Conservation (phyloP, 495 filamentous ascomycete genomes). For the Talaromyces liani region DNA sequence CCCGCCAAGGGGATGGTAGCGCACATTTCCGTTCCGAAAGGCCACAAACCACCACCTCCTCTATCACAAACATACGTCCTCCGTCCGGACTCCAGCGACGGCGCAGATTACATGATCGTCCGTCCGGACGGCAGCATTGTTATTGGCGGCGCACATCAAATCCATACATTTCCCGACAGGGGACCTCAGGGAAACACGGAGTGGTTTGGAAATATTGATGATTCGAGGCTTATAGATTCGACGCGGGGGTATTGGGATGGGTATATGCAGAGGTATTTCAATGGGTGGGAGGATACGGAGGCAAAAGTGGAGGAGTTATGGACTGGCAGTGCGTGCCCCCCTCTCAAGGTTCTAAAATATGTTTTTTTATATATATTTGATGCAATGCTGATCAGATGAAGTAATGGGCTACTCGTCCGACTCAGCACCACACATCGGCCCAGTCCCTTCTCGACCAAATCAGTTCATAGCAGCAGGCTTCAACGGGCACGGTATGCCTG, state of each 20-base stretch:
- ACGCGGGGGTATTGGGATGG: conserved; percentile 50
- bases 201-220: conserved; percentile 47
- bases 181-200: conserved; percentile 32
- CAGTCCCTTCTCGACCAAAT: conserved; percentile 10
- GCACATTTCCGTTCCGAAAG: conserved; percentile 21
- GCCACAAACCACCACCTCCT: conserved; percentile 33
- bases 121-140: conserved; percentile 65
- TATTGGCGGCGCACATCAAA: conserved; percentile 46
- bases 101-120: conserved; percentile 52
- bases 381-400: neutral
- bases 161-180: conserved; percentile 28
- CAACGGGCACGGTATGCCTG: conserved; percentile 20
- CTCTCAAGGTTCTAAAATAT: too few relatives aligned
- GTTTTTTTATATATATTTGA: neutral
- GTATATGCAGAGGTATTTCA: conserved; percentile 40
- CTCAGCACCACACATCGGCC: conserved; percentile 11
- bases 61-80: conserved; percentile 28
- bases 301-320: conserved; percentile 37
- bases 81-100: conserved; percentile 18
- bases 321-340: conserved; percentile 25
- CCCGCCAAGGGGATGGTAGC: conserved; percentile 3
- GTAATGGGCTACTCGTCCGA: conserved; percentile 11
- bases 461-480: conserved; percentile 19
- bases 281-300: conserved; percentile 38
- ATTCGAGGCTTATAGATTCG: conserved; percentile 49